These are phyloP conservation scores for Pontederia paniculata DNA, from an alignment of 176 grass and related monocot genomes.

Conservation along the genomic window DNA sequence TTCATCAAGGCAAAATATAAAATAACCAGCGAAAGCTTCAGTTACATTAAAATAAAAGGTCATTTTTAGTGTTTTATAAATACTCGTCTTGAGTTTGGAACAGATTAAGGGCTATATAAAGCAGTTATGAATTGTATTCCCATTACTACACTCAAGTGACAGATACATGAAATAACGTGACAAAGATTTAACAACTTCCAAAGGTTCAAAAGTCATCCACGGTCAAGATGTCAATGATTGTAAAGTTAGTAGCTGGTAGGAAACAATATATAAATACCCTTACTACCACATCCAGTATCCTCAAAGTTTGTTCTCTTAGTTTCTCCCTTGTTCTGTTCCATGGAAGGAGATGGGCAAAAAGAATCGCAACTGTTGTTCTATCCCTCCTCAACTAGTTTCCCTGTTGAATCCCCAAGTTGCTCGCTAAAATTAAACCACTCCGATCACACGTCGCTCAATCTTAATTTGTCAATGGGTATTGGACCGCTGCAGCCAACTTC, in stretches of 20 bases:
- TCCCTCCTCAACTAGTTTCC: slow-evolving; percentile 19
- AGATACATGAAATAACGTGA: too few species aligned
- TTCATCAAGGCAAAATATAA: too few species aligned
- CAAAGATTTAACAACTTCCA: too few species aligned
- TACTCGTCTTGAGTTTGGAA: too few species aligned
- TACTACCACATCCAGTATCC: not conserved
- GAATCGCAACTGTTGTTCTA: slow-evolving; percentile 56
- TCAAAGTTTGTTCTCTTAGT: slow-evolving; percentile 14
- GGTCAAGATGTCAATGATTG: not conserved
- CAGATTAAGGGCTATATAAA: too few species aligned
- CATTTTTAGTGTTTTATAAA: too few species aligned
- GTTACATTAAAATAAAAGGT: too few species aligned
- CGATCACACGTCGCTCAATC: slow-evolving; percentile 37
- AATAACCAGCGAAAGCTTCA: too few species aligned
- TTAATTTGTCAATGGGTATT: slow-evolving; percentile 71
- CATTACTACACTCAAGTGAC: too few species aligned
- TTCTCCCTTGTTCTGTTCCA: slow-evolving; percentile 26
- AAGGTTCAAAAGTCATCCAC: not conserved
- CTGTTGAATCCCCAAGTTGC: not conserved
- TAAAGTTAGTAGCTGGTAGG: slow-evolving; percentile 1
- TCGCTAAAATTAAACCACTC: not conserved
- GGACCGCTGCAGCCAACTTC: slow-evolving; percentile 18
- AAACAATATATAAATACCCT: slow-evolving; percentile 2
- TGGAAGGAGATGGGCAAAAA: slow-evolving; percentile 53
- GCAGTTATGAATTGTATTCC: too few species aligned